Conservation (phyloP, 805 yeast species). For the Jamesozyma jinghongensis region DNA sequence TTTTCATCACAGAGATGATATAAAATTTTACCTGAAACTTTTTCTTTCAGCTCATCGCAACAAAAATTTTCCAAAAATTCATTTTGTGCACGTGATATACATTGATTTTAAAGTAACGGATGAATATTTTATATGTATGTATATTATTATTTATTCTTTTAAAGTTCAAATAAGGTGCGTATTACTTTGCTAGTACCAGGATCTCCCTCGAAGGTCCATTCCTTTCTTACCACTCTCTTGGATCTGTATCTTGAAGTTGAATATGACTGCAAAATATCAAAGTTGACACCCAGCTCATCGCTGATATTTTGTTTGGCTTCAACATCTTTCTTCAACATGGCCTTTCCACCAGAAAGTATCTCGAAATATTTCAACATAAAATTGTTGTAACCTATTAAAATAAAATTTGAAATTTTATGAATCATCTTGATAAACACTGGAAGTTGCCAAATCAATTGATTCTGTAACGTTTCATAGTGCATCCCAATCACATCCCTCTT, state of each 20-base stretch:
- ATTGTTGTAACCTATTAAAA: slow-evolving; percentile 18
- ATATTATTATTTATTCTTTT: neutral
- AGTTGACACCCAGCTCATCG: slow-evolving; percentile 25
- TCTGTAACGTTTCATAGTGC: slow-evolving; percentile 23
- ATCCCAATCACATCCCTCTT: slow-evolving; percentile 21
- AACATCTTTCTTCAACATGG: slow-evolving; percentile 20
- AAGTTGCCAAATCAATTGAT: slow-evolving; percentile 25
- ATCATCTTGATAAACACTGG: slow-evolving; percentile 21
- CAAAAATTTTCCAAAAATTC: neutral
- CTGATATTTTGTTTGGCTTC: slow-evolving; percentile 8
- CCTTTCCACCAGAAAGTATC: slow-evolving; percentile 27
- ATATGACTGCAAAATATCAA: slow-evolving; percentile 32
- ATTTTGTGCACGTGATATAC: slow-evolving; percentile 1
- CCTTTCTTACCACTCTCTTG: slow-evolving; percentile 25
- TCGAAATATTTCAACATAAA: slow-evolving; percentile 25
- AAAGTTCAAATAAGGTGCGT: slow-evolving; percentile 23
- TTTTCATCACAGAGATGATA: neutral
- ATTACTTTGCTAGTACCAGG: slow-evolving; percentile 19
- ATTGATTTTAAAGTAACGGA: neutral
- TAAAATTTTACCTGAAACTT: neutral
- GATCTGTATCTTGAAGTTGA: slow-evolving; percentile 25
- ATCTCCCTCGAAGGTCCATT: slow-evolving; percentile 16
- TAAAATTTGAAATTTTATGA: slow-evolving; percentile 7
- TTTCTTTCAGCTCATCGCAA: slow-evolving; percentile 3
- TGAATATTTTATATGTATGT: neutral